phyloP scores from a whole-genome alignment of 2,329 filamentous ascomycete genomes.

The Trichoderma hamatum region DNA sequence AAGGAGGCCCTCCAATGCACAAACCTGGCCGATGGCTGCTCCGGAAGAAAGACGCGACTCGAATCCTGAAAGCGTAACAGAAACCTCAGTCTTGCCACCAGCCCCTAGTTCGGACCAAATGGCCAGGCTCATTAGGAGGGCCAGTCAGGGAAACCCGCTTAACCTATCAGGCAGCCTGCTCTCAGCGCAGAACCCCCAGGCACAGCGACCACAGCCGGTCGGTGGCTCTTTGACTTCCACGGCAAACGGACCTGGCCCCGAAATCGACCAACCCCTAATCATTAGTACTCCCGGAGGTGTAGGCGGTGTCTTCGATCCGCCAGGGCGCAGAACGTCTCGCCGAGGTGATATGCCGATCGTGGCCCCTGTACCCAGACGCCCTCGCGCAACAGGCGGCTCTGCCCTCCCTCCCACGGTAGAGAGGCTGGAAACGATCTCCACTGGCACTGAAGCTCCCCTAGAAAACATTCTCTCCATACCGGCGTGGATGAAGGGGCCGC shows the following conservation, averaged over 20 bases:
- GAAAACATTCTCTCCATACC: slow-evolving; percentile 34
- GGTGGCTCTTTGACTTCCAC: not conserved
- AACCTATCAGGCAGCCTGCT: slow-evolving; percentile 49
- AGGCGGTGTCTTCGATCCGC: slow-evolving; percentile 55
- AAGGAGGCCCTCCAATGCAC: slow-evolving; percentile 41
- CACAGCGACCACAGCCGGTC: slow-evolving; percentile 6
- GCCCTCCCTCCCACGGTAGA: slow-evolving; percentile 51
- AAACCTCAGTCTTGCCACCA: slow-evolving; percentile 42
- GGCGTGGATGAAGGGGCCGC: slow-evolving; percentile 43
- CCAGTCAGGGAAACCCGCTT: slow-evolving; percentile 44
- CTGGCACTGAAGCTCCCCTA: slow-evolving; percentile 33
- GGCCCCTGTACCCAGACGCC: slow-evolving; percentile 57
- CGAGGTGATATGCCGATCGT: slow-evolving; percentile 51
- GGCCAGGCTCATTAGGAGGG: slow-evolving; percentile 43
- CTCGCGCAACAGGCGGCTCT: slow-evolving; percentile 43
- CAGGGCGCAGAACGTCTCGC: slow-evolving; percentile 40
- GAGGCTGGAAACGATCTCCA: slow-evolving; percentile 60
- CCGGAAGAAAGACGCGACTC: slow-evolving; percentile 30
- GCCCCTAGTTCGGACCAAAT: slow-evolving; percentile 46
- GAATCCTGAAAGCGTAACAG: not conserved
- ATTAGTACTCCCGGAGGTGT: slow-evolving; percentile 63
- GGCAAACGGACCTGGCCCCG: slow-evolving; percentile 14
- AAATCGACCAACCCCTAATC: slow-evolving; percentile 58
- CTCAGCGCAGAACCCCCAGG: slow-evolving; percentile 28
- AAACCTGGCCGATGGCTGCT: slow-evolving; percentile 52